Conservation (phyloP, 2,329 filamentous ascomycete species). For the Salinomyces thailandicus region DNA sequence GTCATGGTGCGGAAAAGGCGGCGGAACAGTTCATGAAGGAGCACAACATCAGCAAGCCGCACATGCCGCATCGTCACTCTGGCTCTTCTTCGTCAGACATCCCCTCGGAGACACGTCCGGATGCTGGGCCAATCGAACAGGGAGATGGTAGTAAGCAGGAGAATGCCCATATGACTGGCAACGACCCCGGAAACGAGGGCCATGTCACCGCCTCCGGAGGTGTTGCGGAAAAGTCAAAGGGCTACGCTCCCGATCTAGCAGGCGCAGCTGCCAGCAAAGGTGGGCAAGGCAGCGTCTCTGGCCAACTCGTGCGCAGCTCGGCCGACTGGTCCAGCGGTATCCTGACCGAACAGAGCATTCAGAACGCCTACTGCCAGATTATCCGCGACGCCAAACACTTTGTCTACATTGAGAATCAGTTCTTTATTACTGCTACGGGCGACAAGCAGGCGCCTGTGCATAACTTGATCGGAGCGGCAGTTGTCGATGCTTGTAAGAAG, state of each 20-base stretch:
- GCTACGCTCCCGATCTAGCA: constrained; percentile 16
- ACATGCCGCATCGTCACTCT: background rate
- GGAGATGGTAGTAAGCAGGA: constrained; percentile 16
- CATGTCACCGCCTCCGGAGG: constrained; percentile 24
- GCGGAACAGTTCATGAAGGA: constrained; percentile 5
- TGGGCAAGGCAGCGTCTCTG: constrained; percentile 62
- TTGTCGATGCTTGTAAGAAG: constrained; percentile 78
- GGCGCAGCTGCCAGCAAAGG: constrained; percentile 9
- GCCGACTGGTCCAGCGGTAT: constrained; percentile 92
- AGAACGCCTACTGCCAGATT: constrained; percentile 74
- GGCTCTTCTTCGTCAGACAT: background rate
- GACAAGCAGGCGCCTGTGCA: constrained; percentile 76
- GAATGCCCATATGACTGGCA: constrained; percentile 23
- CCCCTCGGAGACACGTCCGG: background rate
- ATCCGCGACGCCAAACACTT: constrained; percentile 84
- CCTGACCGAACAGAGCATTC: constrained; percentile 70
- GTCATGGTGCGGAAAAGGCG: constrained; percentile 19
- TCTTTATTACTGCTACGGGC: constrained; percentile 71
- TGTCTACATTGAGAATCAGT: constrained; percentile 97
- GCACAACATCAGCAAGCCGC: constrained; percentile 2
- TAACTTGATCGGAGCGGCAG: constrained; percentile 78
- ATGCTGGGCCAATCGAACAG: background rate
- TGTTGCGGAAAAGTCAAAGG: constrained; percentile 20
- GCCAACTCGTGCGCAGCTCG: constrained; percentile 81
- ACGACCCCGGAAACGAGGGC: constrained; percentile 24